Conservation (phyloP, 2,329 filamentous ascomycete genomes). For the Dendrostoma leiphaemia region DNA sequence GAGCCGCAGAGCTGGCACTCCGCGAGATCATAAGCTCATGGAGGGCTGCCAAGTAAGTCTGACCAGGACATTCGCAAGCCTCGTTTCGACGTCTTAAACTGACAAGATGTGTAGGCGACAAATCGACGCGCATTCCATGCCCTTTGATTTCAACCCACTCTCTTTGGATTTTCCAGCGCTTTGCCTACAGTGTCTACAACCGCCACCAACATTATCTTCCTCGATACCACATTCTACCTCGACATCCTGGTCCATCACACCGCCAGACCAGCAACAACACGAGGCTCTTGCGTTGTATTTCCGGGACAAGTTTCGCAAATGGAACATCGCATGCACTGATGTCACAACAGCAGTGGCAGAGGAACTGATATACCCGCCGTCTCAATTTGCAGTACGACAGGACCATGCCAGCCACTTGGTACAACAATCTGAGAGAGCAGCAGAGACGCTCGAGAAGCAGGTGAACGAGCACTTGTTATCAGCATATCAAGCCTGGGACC, state of each 20-base stretch:
- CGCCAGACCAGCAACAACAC: conserved; percentile 71
- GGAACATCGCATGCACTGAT: conserved; percentile 54
- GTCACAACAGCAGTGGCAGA: conserved; percentile 49
- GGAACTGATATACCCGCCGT: conserved; percentile 49
- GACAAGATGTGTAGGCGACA: conserved; percentile 42
- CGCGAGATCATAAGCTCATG: conserved; percentile 79
- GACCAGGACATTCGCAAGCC: conserved; percentile 1
- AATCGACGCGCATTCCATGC: conserved; percentile 52
- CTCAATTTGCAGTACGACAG: conserved; percentile 33
- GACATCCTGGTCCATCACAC: conserved; percentile 77
- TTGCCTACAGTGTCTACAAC: conserved; percentile 75
- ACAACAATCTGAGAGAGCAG: conserved; percentile 49
- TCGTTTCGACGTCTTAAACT: background rate
- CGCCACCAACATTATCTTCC: conserved; percentile 80
- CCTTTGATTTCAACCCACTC: conserved; percentile 81
- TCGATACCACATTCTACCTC: conserved; percentile 74
- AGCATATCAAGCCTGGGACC: conserved; percentile 74
- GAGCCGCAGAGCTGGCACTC: conserved; percentile 80
- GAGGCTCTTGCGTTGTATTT: conserved; percentile 69
- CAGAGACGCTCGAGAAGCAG: conserved; percentile 63
- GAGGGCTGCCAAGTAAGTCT: conserved; percentile 76
- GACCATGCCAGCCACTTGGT: conserved; percentile 46
- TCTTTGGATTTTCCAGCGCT: conserved; percentile 83
- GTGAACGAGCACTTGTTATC: conserved; percentile 74
- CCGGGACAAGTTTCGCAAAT: conserved; percentile 63